Evolutionary conservation across 2,329 filamentous ascomycete species (phyloP), one percentile per base, ranked within the genome.

Genomic region (Apiospora hydei): DNA sequence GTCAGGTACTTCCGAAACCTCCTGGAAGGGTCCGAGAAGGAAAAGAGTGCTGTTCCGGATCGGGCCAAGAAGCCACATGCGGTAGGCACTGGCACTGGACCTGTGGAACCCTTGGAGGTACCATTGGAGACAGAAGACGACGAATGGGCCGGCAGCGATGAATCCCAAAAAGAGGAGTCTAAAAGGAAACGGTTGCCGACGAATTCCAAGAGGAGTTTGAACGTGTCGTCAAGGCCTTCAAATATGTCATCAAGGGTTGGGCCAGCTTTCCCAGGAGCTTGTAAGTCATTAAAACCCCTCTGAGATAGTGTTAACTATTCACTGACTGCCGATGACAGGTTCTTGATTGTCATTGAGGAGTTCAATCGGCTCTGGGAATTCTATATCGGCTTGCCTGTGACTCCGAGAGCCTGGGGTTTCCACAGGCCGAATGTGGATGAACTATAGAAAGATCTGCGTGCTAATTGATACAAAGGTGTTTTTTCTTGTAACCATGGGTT

Each of bases 241-340:
- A 89, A 76, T 90, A 91, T 76, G 90, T 98, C 1, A 34, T 96
- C 11, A 86, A 81, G 75, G 88, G 89, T 73, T 99, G 94, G 94
- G 71, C 91, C 7, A 83, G 86, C 30, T 85, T 95, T 67, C 95
- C 95, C 0, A 85, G 82, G 66, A 88, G 88, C 74, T 71, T 93
- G 93, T 96, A 88, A 90, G 93, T 90, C 24, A 38, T 24, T 41
- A n/a, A 24, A 7, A 16, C 10, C 53, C 10, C 8, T 7, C 21
- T 4, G 18, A 2, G 11, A 43, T 30, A 41, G 18, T 34, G 13
- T 24, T 24, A 3, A 30, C 11, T 14, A 1, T 16, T 67, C 34
- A 53, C 75, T 77, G 71, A 76, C 46, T n/a, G 10, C 24, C 16
- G 8, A 69, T 14, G 14, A 10, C n/a, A 69, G 68, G 30, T 57